A percentile compares a stretch with the other conserved stretches of the same genome.
Conservation (phyloP, 1,284 basidiomycete genomes). For the Cutaneotrichosporon sp. region DNA sequence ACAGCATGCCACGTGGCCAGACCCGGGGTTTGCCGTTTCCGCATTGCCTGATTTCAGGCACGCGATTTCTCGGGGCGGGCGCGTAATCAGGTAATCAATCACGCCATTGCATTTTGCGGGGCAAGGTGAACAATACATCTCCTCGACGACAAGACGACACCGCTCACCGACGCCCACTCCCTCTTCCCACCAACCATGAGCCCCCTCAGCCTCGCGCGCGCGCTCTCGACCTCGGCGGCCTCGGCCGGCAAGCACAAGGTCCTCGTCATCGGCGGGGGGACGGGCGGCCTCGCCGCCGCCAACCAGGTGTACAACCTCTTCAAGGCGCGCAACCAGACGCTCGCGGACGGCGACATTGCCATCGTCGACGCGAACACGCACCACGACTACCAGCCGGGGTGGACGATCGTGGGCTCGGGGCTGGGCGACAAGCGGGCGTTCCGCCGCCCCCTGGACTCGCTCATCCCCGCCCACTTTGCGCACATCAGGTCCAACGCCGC, state of each 20-base stretch:
- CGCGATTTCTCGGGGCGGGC: too few relatives aligned
- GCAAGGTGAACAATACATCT: too few relatives aligned
- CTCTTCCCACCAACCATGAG: not conserved
- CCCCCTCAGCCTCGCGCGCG: slow-evolving; percentile 16
- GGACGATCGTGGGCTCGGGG: slow-evolving; percentile 91
- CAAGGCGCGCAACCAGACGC: slow-evolving; percentile 64
- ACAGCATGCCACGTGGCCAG: not conserved
- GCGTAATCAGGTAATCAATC: too few relatives aligned
- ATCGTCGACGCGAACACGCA: slow-evolving; percentile 65
- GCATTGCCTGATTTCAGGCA: too few relatives aligned
- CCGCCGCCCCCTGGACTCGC: slow-evolving; percentile 65
- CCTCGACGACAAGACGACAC: too few relatives aligned
- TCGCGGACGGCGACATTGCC: slow-evolving; percentile 74
- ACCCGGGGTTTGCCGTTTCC: not conserved
- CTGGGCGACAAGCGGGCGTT: slow-evolving; percentile 68
- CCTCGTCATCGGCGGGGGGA: slow-evolving; percentile 59
- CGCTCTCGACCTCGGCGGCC: slow-evolving; percentile 41
- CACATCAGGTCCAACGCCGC: slow-evolving; percentile 75
- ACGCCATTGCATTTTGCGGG: not conserved
- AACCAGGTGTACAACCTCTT: slow-evolving; percentile 82
- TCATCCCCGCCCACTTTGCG: slow-evolving; percentile 73
- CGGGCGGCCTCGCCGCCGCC: slow-evolving; percentile 73
- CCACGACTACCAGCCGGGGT: slow-evolving; percentile 67
- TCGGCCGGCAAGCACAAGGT: slow-evolving; percentile 54
- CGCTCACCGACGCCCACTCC: slow-evolving; percentile 52